Evolutionary conservation across 768 basidiomycete genomes (phyloP), one percentile per base, ranked within the genome.

Genomic region (Pleurotus ostreatus): DNA sequence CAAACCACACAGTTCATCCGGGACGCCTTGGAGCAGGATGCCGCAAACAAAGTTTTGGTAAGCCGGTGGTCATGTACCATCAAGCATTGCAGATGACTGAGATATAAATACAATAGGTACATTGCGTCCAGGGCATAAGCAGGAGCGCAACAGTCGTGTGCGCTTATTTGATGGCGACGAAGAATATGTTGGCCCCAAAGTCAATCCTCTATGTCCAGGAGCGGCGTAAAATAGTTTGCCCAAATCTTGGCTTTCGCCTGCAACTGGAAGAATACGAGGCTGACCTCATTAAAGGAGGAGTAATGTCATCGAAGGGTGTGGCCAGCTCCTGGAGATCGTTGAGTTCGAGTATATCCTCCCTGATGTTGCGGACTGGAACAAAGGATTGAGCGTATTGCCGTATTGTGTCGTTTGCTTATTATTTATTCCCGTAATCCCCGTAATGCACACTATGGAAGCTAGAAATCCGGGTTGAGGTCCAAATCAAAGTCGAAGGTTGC

Each of bases 391-490:
- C 11, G 30, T 8, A 34, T 34, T 34, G 30, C 4, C 30, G 30
- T 34, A 34, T 11, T 34, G 30, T 2, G 9, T 11, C 7, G 30
- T 11, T 34, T 34, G 30, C 11, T 34, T 34, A 3, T 34, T 34
- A 11, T 11, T 34, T 9, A 34, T 34, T 11, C 22, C 23, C 9
- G 2, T 9, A 34, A 11, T 11, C 22, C 23, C 5, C 46, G 30
- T 48, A 22, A 22, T 30, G 15, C 22, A 22, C 23, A 18, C 41
- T 5, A 53, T 18, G 18, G 46, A 47, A 9, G 34, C 74, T 62
- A 89, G 56, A 92, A 65, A 69, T 93, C 91, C 1, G 90, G 91
- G 64, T 93, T 93, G 55, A 93, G 76, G 66, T 93, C 92, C 59
- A 93, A 71, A 69, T 92, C 92, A 55, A 93, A 73, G 65, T 91